A percentile compares a stretch with the other conserved stretches of the same genome.
phyloP scores from a whole-genome alignment of 805 yeast genomes.

The Maudiozyma turicensis region DNA sequence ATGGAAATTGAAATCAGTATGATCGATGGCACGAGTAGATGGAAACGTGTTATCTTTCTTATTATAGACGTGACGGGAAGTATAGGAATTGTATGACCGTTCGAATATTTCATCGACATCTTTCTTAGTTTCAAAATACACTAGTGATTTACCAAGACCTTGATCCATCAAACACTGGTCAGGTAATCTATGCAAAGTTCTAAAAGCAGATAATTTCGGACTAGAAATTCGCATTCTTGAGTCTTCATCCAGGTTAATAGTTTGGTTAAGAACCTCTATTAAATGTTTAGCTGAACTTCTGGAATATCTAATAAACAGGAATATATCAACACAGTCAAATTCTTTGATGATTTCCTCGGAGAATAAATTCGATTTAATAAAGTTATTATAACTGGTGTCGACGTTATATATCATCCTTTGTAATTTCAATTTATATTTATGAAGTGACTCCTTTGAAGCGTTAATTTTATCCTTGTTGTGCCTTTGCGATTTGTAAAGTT shows the following conservation, averaged over 20 bases:
- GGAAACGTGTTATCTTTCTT: constrained; percentile 3
- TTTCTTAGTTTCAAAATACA: constrained; percentile 34
- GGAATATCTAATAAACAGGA: constrained; percentile 33
- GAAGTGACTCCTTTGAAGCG: constrained; percentile 8
- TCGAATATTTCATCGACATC: constrained; percentile 41
- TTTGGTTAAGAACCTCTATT: constrained; percentile 19
- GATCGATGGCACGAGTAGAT: constrained; percentile 33
- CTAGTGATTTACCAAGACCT: constrained; percentile 37
- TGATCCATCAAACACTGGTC: constrained; percentile 36
- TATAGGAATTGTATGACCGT: constrained; percentile 35
- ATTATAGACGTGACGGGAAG: constrained; percentile 30
- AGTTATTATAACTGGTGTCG: constrained; percentile 30
- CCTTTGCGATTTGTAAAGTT: constrained; percentile 1
- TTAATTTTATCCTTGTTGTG: constrained; percentile 2
- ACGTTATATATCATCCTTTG: constrained; percentile 25
- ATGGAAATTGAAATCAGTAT: constrained; percentile 34
- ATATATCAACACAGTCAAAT: constrained; percentile 31
- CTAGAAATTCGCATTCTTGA: constrained; percentile 29
- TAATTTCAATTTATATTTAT: constrained; percentile 8
- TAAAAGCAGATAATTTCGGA: constrained; percentile 33
- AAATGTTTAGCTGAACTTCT: constrained; percentile 34
- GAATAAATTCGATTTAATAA: constrained; percentile 31
- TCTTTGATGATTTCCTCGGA: constrained; percentile 29
- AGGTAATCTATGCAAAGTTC: constrained; percentile 36
- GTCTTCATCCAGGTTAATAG: constrained; percentile 16